Evolutionary conservation across 345 rosid species (phyloP).

Genomic region (Excoecaria cochinchinensis): DNA sequence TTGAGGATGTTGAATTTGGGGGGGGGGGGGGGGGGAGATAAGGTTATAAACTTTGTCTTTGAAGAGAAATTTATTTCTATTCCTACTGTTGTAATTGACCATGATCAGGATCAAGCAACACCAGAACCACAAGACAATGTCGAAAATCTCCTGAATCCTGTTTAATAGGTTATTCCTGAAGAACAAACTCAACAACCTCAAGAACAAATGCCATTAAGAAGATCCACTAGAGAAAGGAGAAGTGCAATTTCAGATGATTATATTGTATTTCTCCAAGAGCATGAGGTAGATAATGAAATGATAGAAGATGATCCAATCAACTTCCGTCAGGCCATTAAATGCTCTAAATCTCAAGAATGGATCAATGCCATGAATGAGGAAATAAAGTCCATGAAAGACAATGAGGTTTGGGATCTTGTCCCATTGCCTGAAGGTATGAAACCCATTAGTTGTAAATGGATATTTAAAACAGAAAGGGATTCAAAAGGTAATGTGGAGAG

Average conservation of each 20-base stretch:
- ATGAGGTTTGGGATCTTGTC: too few species aligned
- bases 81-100: too few species aligned
- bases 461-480: neutral
- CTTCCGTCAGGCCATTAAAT: neutral
- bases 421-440: neutral
- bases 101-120: too few species aligned
- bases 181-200: too few species aligned
- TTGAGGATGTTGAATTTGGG: conserved; percentile 7
- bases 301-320: neutral
- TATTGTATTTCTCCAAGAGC: neutral
- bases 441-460: too few species aligned
- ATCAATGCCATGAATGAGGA: too few species aligned
- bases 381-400: too few species aligned
- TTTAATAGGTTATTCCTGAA: too few species aligned
- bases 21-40: neutral
- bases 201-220: too few species aligned
- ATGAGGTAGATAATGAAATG: neutral
- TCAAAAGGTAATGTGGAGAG: neutral
- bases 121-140: too few species aligned
- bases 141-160: too few species aligned
- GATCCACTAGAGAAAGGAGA: conserved; percentile 9
- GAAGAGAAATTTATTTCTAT: conserved; percentile 1
- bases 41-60: neutral
- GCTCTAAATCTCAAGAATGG: neutral
- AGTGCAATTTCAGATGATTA: conserved; percentile 6